Evolutionary conservation across 2,329 filamentous ascomycete genomes (phyloP).

Genomic region (Penicillium sclerotiorum): DNA sequence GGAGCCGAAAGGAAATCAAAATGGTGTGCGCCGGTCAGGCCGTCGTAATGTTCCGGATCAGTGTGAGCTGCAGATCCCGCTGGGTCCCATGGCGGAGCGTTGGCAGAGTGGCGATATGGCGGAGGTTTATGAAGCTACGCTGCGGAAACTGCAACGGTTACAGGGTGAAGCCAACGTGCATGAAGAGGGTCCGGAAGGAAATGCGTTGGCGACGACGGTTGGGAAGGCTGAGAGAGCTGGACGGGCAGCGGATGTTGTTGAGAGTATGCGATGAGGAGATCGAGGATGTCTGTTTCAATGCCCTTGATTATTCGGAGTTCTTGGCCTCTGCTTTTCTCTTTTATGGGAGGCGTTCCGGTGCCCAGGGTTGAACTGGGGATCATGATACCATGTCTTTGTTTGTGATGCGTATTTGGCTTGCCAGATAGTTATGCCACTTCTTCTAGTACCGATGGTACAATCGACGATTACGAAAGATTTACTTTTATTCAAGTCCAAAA

Average conservation of each 20-base stretch:
- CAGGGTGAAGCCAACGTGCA: conserved; percentile 37
- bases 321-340: conserved; percentile 10
- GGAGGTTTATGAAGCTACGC: conserved; percentile 44
- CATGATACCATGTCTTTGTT: conserved; percentile 29
- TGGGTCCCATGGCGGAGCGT: conserved; percentile 39
- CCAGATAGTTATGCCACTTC: too few relatives aligned
- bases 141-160: conserved; percentile 42
- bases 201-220: conserved; percentile 48
- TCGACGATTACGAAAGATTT: conserved; percentile 3
- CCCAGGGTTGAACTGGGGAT: conserved; percentile 10
- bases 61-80: conserved; percentile 36
- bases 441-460: not conserved
- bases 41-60: conserved; percentile 21
- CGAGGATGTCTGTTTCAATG: not conserved
- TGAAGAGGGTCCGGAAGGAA: conserved; percentile 30
- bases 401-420: not conserved
- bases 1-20: too few relatives aligned
- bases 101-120: conserved; percentile 47
- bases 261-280: conserved; percentile 42
- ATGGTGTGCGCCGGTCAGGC: too few relatives aligned
- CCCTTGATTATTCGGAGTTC: conserved; percentile 9
- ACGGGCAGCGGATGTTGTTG: conserved; percentile 50
- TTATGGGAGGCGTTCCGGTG: conserved; percentile 21
- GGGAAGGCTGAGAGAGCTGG: conserved; percentile 51
- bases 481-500: not conserved